These are phyloP conservation scores for Fagus crenata DNA, from an alignment of 306 rosid species.

Conservation along the genomic window DNA sequence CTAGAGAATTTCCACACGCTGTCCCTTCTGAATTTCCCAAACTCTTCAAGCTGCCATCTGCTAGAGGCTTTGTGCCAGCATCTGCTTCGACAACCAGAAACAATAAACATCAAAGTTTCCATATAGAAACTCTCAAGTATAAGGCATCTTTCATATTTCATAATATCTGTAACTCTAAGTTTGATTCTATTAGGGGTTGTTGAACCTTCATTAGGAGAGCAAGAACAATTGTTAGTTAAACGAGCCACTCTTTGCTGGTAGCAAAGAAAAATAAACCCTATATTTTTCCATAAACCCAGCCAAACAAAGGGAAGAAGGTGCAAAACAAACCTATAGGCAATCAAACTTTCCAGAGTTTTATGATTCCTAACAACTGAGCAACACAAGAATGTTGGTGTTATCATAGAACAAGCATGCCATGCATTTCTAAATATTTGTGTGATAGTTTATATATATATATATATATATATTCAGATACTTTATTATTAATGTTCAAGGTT, in stretches of 20 bases:
- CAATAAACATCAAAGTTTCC: constrained; percentile 18
- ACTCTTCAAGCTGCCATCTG: constrained; percentile 44
- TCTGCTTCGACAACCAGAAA: constrained; percentile 45
- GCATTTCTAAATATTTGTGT: too few species aligned
- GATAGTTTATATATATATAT: too few species aligned
- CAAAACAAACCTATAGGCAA: background rate
- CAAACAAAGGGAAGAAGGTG: background rate
- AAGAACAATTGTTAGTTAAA: background rate
- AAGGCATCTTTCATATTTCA: background rate
- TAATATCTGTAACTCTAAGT: background rate
- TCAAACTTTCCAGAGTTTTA: background rate
- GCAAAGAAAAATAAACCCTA: background rate
- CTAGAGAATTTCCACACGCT: constrained; percentile 38
- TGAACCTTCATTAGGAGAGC: background rate
- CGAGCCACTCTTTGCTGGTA: background rate
- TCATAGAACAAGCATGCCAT: too few species aligned
- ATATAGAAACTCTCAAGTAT: constrained; percentile 5
- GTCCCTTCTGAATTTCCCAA: constrained; percentile 45
- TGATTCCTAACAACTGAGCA: background rate
- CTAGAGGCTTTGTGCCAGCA: constrained; percentile 42
- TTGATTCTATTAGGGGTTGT: too few species aligned
- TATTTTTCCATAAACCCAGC: background rate
- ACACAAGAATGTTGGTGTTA: background rate
- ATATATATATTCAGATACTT: too few species aligned
- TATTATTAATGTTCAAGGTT: background rate